phyloP scores from a whole-genome alignment of 495 filamentous ascomycete genomes.

The Bryoglossum gracile region DNA sequence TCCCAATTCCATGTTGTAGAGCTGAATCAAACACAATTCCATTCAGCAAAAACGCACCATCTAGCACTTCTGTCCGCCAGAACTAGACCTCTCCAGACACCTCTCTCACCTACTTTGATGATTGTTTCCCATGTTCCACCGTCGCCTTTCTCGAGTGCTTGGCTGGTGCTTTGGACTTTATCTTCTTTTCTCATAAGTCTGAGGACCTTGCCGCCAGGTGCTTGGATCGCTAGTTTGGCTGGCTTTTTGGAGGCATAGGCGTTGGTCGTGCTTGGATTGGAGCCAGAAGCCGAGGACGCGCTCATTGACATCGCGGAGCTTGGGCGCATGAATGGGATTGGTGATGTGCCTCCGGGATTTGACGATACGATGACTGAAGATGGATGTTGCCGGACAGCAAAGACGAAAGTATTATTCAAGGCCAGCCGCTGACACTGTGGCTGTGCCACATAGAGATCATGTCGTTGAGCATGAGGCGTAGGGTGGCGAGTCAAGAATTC shows the following conservation, averaged over 20 bases:
- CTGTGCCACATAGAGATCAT: conserved; percentile 93
- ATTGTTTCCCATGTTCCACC: conserved; percentile 95
- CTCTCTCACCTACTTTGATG: conserved; percentile 89
- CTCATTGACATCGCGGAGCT: conserved; percentile 77
- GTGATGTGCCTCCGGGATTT: conserved; percentile 52
- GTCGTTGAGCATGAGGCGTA: conserved; percentile 90
- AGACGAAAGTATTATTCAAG: conserved; percentile 96
- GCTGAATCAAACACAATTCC: conserved; percentile 49
- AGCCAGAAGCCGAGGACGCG: conserved; percentile 53
- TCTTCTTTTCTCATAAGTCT: conserved; percentile 85
- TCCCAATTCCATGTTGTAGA: background rate
- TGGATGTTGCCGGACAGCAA: conserved; percentile 88
- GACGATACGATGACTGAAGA: conserved; percentile 49
- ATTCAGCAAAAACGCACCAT: conserved; percentile 99
- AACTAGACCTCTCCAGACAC: conserved; percentile 87
- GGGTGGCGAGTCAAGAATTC: conserved; percentile 90
- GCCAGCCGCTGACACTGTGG: conserved; percentile 84
- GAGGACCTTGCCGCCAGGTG: conserved; percentile 91
- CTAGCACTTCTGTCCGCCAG: conserved; percentile 89
- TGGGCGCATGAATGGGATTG: conserved; percentile 65
- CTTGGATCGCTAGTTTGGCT: conserved; percentile 92
- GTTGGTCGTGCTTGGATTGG: conserved; percentile 41
- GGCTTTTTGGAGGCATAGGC: conserved; percentile 57
- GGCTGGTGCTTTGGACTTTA: conserved; percentile 36
- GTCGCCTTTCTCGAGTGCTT: conserved; percentile 49